Evolutionary conservation across 1,139 yeast genomes (phyloP), one percentile per base, ranked within the genome.

Genomic region (Lodderomyces metapsilosis): DNA sequence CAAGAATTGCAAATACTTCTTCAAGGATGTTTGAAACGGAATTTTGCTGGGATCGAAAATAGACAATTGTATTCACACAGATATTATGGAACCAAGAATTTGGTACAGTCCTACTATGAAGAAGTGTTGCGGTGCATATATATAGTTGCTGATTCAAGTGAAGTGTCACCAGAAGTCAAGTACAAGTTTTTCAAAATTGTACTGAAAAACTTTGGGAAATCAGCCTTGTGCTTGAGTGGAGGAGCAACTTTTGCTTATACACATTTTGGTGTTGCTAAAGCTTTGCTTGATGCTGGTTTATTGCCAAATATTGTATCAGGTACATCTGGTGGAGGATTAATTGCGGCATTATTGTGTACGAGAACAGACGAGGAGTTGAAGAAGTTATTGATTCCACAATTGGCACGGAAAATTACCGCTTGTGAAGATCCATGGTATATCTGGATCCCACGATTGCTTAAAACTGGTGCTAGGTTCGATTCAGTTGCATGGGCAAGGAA

Each of bases 241-340:
- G 95, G 94, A 11, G 95, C 91, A 0, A 78, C 87, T 34, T 86
- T 85, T 61, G 80, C 91, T 1, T 83, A 83, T 52, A 79, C 83
- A 22, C 95, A 86, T 61, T 82, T 84, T 61, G 95, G 95, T 1
- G 79, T 85, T 2, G 75, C 85, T 17, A 82, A 81, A 51, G 92
- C 91, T 0, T 60, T 86, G 31, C 62, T 85, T 5, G 89, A 86
- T 47, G 76, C 77, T 43, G 83, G 81, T 53, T 62, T 79, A 39
- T 62, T 86, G 41, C 95, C 95, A 2, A 70, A 72, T 10, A 83
- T 86, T 33, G 69, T 86, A 12, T 79, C 88, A 24, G 95, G 95
- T 1, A 86, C 94, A 0, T 81, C 88, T 2, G 94, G 94, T 2
- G 95, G 95, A 9, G 92, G 89, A 1, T 60, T 84, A n/a, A 79